Evolutionary conservation across 163 green algal species (phyloP).

Genomic region (Dunaliella salina): DNA sequence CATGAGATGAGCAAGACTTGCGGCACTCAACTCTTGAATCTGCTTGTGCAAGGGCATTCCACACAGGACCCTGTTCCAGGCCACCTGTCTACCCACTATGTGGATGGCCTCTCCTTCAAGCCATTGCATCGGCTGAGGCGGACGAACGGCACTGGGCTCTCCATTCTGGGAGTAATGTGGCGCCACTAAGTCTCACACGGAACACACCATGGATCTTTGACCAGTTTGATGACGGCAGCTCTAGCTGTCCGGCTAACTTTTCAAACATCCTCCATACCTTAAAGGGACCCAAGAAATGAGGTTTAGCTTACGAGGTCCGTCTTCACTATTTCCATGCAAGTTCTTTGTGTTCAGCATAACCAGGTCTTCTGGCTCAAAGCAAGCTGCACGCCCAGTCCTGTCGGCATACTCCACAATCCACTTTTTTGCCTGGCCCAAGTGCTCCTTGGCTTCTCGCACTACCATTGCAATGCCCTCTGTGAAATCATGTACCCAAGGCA

Average conservation of each 20-base stretch:
- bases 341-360: background rate
- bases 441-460: background rate
- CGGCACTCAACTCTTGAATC: too few relatives aligned
- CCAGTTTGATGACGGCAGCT: background rate
- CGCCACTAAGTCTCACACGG: background rate
- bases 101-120: background rate
- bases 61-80: too few relatives aligned
- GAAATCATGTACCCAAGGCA: background rate
- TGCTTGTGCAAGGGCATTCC: too few relatives aligned
- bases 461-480: background rate
- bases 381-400: background rate
- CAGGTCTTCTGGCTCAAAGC: background rate
- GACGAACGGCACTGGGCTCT: too few relatives aligned
- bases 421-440: background rate
- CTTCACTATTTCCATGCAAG: background rate
- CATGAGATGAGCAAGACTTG: too few relatives aligned
- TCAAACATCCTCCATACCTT: background rate
- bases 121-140: background rate
- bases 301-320: background rate
- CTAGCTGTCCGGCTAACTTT: background rate
- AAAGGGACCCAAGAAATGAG: background rate
- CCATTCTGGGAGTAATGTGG: too few relatives aligned
- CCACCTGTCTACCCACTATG: too few relatives aligned
- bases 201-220: too few relatives aligned
- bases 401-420: background rate